Conservation (phyloP, 2,329 filamentous ascomycete genomes). For the Immersiporthe knoxdaviesiana region DNA sequence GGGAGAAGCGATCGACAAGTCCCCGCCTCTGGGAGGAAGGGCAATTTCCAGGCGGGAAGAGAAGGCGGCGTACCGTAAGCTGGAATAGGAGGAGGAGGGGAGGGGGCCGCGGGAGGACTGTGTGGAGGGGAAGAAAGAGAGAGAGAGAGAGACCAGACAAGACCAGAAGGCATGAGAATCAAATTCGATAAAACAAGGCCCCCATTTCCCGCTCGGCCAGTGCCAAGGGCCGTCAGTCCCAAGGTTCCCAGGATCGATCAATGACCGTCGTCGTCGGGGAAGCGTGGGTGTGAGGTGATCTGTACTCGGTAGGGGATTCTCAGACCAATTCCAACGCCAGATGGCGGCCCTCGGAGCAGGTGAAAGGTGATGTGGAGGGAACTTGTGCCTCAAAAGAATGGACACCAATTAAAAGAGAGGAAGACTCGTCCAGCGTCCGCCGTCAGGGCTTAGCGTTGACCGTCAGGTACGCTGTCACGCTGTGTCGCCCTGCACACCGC, state of each 20-base stretch:
- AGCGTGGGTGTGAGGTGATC: constrained; percentile 11
- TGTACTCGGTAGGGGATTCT: constrained; percentile 3
- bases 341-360: constrained; percentile 9
- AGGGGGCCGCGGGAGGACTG: too few relatives aligned
- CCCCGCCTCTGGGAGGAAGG: constrained; percentile 36
- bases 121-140: neutral
- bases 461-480: neutral
- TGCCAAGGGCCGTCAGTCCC: neutral
- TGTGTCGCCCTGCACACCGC: constrained; percentile 1
- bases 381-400: constrained; percentile 2
- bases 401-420: constrained; percentile 12
- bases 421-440: constrained; percentile 8
- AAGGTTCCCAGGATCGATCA: constrained; percentile 7
- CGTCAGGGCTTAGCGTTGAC: constrained; percentile 7
- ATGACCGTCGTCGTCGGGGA: neutral
- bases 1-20: constrained; percentile 38
- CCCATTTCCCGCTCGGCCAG: constrained; percentile 7
- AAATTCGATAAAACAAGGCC: constrained; percentile 9
- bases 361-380: constrained; percentile 3
- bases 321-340: constrained; percentile 6
- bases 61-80: constrained; percentile 12
- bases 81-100: constrained; percentile 7
- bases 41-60: constrained; percentile 37
- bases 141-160: neutral
- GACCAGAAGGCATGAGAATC: constrained; percentile 1